Evolutionary conservation across 1,284 basidiomycete genomes (phyloP), one percentile per base, ranked within the genome.

Genomic region (Irpex sp.): DNA sequence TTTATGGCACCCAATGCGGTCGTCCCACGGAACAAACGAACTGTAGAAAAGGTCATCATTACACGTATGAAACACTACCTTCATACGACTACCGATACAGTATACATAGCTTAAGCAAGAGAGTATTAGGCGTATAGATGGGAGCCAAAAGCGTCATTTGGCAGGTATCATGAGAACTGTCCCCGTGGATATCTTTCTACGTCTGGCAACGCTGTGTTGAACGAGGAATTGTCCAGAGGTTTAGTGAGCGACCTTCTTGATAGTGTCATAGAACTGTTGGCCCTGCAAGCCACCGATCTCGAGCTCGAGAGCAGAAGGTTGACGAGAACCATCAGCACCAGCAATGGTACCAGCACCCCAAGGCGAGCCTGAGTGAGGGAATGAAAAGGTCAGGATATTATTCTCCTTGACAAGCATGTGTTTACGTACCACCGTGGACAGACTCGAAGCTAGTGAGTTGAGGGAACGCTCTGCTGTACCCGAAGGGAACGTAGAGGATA

Each of bases 311-410:
- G 77, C 71, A 36, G 80, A 78, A 17, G 92, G 87, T 70, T 83
- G 79, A 63, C 89, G 84, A 35, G 82, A 81, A 60, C 91, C 91
- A 69, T 89, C 85, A 46, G 79, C 69, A 60, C 76, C 81, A 53
- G 90, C 85, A 70, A 89, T 81, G 46, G 89, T 89, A 33, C 89
- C 89, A 21, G 89, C 85, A 66, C 89, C 90, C 88, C 86, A 92
- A 17, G 88, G 82, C 63, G 83, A 87, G 49, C 86, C 86, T 87
- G 35, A 37, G 9, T 5, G 17, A 19, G 9, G n/a, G 46, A 39
- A n/a, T 47, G n/a, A 15, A 61, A 17, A 13, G 15, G 35, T 19
- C 19, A 47, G 37, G 8, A 11, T 15, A 19, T 43, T 19, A 46
- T n/a, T 8, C 57, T 46, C 36, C 33, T 8, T 9, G 49, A 51